Conservation (phyloP, 176 grass and related monocot species). For the Elaeis guineensis region DNA sequence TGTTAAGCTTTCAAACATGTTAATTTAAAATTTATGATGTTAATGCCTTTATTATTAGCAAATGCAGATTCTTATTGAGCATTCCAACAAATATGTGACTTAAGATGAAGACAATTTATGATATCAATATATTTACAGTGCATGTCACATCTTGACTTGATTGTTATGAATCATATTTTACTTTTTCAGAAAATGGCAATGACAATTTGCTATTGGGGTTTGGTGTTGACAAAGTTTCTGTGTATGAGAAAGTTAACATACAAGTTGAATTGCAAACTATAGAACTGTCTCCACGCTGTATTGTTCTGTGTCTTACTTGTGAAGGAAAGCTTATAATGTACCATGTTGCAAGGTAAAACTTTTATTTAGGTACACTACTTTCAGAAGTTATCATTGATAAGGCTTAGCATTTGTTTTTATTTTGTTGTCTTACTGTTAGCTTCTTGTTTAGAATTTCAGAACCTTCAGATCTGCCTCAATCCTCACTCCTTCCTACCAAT, state of each 20-base stretch:
- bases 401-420: conserved; percentile 4
- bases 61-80: too few relatives aligned
- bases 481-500: conserved; percentile 26
- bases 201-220: conserved; percentile 92
- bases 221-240: conserved; percentile 80
- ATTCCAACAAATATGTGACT: too few relatives aligned
- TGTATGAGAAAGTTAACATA: conserved; percentile 75
- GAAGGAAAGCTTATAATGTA: conserved; percentile 83
- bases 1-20: too few relatives aligned
- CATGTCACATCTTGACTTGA: too few relatives aligned
- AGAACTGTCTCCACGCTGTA: conserved; percentile 76
- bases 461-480: conserved; percentile 64
- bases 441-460: conserved; percentile 70
- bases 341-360: conserved; percentile 68
- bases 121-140: too few relatives aligned
- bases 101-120: too few relatives aligned
- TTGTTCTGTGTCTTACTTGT: conserved; percentile 77
- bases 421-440: conserved; percentile 24
- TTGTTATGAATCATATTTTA: background rate
- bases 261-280: conserved; percentile 43
- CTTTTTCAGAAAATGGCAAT: conserved; percentile 75
- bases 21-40: too few relatives aligned
- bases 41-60: too few relatives aligned
- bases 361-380: background rate
- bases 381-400: background rate